A percentile compares a stretch with the other conserved stretches of the same genome.
Conservation (phyloP, 2,329 filamentous ascomycete genomes). For the Colletotrichum sidae region DNA sequence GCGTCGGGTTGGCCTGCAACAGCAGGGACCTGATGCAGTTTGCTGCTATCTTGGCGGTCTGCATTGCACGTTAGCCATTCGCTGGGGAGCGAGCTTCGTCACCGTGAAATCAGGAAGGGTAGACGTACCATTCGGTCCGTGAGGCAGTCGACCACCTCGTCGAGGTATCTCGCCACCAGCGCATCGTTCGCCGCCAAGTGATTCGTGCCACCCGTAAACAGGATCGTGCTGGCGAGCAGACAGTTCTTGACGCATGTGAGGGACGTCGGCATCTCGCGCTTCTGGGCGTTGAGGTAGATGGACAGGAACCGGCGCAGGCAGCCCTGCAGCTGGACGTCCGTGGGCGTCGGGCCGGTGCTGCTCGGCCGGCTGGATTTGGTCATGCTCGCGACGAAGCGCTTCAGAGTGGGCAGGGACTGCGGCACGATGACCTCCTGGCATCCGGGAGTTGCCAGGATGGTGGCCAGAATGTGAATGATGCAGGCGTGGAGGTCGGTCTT, state of each 20-base stretch:
- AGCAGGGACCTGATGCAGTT: conserved; percentile 90
- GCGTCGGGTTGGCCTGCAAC: conserved; percentile 70
- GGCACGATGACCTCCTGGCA: conserved; percentile 93
- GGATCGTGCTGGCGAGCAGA: conserved; percentile 86
- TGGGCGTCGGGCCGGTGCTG: conserved; percentile 57
- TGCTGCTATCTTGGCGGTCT: conserved; percentile 89
- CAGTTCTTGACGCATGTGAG: conserved; percentile 93
- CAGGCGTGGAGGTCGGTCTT: conserved; percentile 96
- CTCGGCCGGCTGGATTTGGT: conserved; percentile 57
- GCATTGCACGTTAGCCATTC: conserved; percentile 33
- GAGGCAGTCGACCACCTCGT: conserved; percentile 88
- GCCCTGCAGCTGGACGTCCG: conserved; percentile 79
- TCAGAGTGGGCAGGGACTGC: conserved; percentile 89
- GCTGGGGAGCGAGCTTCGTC: not conserved
- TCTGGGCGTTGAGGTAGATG: conserved; percentile 81
- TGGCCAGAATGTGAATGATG: conserved; percentile 96
- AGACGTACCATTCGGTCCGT: conserved; percentile 78
- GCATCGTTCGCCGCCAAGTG: conserved; percentile 80
- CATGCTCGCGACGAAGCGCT: conserved; percentile 87
- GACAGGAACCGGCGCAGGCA: conserved; percentile 85
- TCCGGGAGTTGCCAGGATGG: conserved; percentile 85
- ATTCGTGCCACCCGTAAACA: conserved; percentile 84
- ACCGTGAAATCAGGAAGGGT: not conserved
- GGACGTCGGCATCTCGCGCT: conserved; percentile 78
- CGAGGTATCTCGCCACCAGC: conserved; percentile 78